Base-by-base conservation (phyloP, 2,329 filamentous ascomycete genomes). In the Lithohypha guttulata region DNA sequence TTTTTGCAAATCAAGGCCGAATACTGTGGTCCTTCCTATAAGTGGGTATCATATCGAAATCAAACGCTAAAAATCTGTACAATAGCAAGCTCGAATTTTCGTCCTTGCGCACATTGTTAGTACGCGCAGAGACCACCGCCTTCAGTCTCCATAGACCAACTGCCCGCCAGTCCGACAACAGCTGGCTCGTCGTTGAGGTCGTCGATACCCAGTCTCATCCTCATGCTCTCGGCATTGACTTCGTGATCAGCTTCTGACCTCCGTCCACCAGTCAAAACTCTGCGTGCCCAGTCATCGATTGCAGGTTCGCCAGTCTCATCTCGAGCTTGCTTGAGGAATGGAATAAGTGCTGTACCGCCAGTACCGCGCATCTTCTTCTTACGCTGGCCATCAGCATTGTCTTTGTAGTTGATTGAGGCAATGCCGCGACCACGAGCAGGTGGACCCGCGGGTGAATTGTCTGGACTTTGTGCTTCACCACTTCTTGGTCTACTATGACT, bases 281-380 rank as follows among this genome's bases (percentile, higher is more conserved):
- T 61, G 36, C 68, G 62, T 10, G 74, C 75, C 76, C 76, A 79
- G 1, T 66, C 65, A 51, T 79, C 75, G 34, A 96, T 79, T 1
- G 87, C 85, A 1, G 86, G 85, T 59, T 96, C 89, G 11, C 84
- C 84, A 1, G 91, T 98, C 68, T 98, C 91, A 54, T 98, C 87
- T 19, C 91, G 73, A 3, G 91, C 91, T 62, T 98, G 91, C 62
- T 96, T 95, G 45, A 98, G 67, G 62, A 98, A 98, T 0, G 89
- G 84, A 41, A 98, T 95, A 41, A 98, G 66, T 0, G 87, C 84
- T 0, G 91, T 96, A 11, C 91, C 91, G 10, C 91, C 91, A 0
- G 91, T 98, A 2, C 91, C 91, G 30, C 82, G 84, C 19, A 94
- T 71, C 35, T 80, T 80, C 50, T 71, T 73, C 43, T 55, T 59